Conservation (phyloP, 129 eudicot genomes). For the Flaveria ramosissima region DNA sequence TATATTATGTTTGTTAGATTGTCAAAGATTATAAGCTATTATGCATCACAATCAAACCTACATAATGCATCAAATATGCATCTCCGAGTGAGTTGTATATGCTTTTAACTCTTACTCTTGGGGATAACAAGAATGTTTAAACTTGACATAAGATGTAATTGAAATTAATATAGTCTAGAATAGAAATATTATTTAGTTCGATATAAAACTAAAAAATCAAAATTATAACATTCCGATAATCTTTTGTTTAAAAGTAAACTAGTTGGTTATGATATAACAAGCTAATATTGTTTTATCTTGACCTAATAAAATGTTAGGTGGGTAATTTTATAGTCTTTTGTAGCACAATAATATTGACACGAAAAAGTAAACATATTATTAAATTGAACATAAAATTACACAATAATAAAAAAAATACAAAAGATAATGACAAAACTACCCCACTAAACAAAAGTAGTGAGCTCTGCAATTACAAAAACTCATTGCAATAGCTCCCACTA, state of each 20-base stretch:
- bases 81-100: no score
- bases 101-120: no score
- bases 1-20: no score
- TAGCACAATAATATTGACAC: not conserved
- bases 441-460: constrained; percentile 8
- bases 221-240: no score
- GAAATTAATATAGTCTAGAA: no score
- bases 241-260: not conserved
- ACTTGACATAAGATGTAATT: no score
- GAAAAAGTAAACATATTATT: not conserved
- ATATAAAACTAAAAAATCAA: no score
- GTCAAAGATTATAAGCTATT: no score
- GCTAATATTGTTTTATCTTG: not conserved
- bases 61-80: no score
- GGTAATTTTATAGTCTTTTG: not conserved
- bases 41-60: no score
- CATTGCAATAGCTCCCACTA: constrained; percentile 51
- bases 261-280: not conserved
- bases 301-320: not conserved
- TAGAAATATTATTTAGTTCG: no score
- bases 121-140: no score
- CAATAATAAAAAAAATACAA: not conserved
- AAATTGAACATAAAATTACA: constrained; percentile 19
- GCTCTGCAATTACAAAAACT: constrained; percentile 78
- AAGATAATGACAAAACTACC: constrained; percentile 4